Percentiles rank a stretch among this genome's conserved stretches.
phyloP scores from a whole-genome alignment of 2,329 filamentous ascomycete genomes.

The Purpureocillium lavendulum region DNA sequence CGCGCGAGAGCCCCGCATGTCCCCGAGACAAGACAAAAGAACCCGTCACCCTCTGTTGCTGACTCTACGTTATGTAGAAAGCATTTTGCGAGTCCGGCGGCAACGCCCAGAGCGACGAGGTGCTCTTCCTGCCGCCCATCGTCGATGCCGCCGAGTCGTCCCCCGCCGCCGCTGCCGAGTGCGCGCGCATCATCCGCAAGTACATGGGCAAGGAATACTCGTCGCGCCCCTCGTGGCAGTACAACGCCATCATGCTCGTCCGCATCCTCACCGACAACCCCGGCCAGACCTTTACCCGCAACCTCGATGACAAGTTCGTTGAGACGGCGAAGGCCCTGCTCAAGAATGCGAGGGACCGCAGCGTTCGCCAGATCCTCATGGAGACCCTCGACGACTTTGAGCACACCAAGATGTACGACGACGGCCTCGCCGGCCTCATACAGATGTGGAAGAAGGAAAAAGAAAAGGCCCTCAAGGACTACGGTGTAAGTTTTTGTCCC shows the following conservation, averaged over 20 bases:
- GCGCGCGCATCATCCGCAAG: constrained; percentile 72
- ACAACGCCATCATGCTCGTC: constrained; percentile 93
- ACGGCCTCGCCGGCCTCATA: constrained; percentile 61
- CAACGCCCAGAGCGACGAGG: constrained; percentile 70
- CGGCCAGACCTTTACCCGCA: constrained; percentile 80
- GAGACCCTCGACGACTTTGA: constrained; percentile 80
- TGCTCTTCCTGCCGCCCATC: constrained; percentile 84
- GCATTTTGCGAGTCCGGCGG: constrained; percentile 73
- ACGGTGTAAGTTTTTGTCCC: constrained; percentile 31
- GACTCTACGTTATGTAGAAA: too few species aligned
- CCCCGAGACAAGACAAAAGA: too few species aligned
- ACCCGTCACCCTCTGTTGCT: too few species aligned
- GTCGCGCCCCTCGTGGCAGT: constrained; percentile 63
- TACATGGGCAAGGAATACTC: constrained; percentile 68
- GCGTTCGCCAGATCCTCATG: constrained; percentile 76
- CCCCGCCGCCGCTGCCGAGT: constrained; percentile 73
- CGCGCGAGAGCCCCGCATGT: constrained; percentile 3
- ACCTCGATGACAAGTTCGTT: constrained; percentile 79
- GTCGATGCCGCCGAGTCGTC: constrained; percentile 94
- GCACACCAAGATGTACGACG: constrained; percentile 62
- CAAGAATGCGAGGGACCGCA: constrained; percentile 59
- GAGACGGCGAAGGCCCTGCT: constrained; percentile 68
- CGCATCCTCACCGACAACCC: constrained; percentile 91
- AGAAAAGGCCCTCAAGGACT: constrained; percentile 47
- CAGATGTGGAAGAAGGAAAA: constrained; percentile 91